phyloP scores from a whole-genome alignment of 768 basidiomycete genomes.

The Lentinus brumalis region DNA sequence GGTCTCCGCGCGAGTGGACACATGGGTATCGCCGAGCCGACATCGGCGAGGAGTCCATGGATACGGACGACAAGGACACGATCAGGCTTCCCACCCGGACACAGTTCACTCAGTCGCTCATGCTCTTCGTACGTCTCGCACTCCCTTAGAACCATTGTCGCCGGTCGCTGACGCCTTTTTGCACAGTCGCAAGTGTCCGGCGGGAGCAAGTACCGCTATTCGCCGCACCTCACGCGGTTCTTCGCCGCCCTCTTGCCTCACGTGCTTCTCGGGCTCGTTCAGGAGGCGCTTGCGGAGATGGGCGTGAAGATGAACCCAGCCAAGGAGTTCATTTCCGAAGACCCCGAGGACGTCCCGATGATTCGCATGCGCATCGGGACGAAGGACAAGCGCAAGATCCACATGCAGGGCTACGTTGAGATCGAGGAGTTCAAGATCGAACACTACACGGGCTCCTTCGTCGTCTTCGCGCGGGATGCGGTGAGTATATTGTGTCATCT shows the following conservation, averaged over 20 bases:
- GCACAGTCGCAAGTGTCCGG: constrained; percentile 79
- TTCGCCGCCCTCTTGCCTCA: constrained; percentile 62
- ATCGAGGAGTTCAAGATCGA: constrained; percentile 61
- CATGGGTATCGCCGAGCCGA: constrained; percentile 70
- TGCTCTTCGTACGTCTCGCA: constrained; percentile 70
- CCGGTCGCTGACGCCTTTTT: not conserved
- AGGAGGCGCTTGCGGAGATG: constrained; percentile 50
- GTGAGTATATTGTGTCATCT: constrained; percentile 40
- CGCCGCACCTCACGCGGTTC: constrained; percentile 79
- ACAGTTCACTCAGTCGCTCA: constrained; percentile 79
- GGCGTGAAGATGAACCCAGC: constrained; percentile 54
- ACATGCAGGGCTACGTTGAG: constrained; percentile 75
- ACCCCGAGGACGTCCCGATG: constrained; percentile 9
- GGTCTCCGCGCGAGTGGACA: constrained; percentile 72
- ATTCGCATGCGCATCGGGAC: constrained; percentile 61
- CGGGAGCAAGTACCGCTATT: constrained; percentile 61
- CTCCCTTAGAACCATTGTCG: not conserved
- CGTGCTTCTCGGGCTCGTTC: constrained; percentile 53
- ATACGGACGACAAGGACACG: constrained; percentile 57
- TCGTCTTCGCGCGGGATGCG: constrained; percentile 69
- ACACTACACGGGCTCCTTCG: constrained; percentile 59
- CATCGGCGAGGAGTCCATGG: constrained; percentile 37
- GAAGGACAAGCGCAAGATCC: constrained; percentile 60
- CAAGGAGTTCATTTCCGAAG: constrained; percentile 19
- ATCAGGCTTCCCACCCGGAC: constrained; percentile 63